Base-by-base conservation (phyloP, 495 filamentous ascomycete genomes). In the Hapsidospora chrysogenum region DNA sequence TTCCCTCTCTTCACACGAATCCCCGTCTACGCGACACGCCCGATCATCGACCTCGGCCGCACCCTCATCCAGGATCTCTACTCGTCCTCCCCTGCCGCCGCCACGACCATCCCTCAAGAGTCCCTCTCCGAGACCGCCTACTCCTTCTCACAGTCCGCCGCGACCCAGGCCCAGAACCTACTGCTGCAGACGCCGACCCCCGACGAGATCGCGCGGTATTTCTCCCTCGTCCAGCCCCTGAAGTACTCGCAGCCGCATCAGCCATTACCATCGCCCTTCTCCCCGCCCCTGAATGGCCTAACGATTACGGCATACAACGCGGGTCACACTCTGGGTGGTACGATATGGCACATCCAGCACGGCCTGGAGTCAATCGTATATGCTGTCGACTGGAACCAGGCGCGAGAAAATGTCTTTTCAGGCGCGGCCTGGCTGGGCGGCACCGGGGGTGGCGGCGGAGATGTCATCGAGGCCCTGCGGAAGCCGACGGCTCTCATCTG, bases 311-410 rank as follows among this genome's bases (percentile, higher is more conserved):
- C 89, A 2, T 96, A 96, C 58, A 89, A 85, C 61, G 85, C 89
- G 18, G 92, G 89, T 20, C 87, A 94, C 51, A 93, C 86, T 0
- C 71, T 96, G 0, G 89, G 89, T 45, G 89, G 89, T 39, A 93
- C 89, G 17, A 93, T 99, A 56, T 99, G 89, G 89, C 87, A 96
- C 49, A 85, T 99, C 41, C 89, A 94, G 39, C 85, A 96, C 62
- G 85, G 85, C 1, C 68, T 95, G 51, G 89, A 99, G 50, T 92
- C 85, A 1, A 89, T 99, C 25, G 86, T 96, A 9, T 95, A 99
- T 43, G 87, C 92, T 1, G 79, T 94, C 10, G 87, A 96, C 46
- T 99, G 92, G 89, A 95, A 94, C 46, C 85, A 95, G 51, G 80
- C 75, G 9, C 69, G 83, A 32, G 89, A 99, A 53, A 92, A 92